Evolutionary conservation across 176 grass and related monocot genomes (phyloP), one percentile per base, ranked within the genome.

Genomic region (Stipa capillata): DNA sequence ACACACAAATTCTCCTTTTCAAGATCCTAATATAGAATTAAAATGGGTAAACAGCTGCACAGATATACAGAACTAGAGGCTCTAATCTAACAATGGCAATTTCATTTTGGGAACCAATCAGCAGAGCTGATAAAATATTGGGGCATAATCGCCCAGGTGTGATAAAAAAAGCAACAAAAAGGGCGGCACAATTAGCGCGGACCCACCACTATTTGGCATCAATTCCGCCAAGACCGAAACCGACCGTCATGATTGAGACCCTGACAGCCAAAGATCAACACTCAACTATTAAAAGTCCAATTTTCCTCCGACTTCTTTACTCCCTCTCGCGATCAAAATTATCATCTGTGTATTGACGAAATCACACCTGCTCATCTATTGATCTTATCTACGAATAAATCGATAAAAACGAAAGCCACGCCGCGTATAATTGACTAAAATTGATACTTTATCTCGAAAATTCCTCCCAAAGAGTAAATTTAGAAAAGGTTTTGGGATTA

Each of bases 201-300:
- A 76, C 82, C 82, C 82, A 89, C 87, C 82, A 85, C 77, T n/a
- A n/a, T n/a, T 61, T 84, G 62, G 77, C 69, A 89, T 76, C 82
- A 71, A 71, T 80, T 81, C 76, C 77, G 29, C 69, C 28, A 47
- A 42, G 76, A 76, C 62, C 11, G 29, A 85, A 63, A 89, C 87
- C 82, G 55, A 89, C 62, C 62, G 21, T n/a, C 61, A 69, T 76
- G 54, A 89, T 89, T 43, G 82, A 85, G 76, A 85, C 82, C 70
- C 42, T 62, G 61, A 35, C 44, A 45, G 1, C 70, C 20, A 41
- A 69, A 76, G n/a, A 58, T 82, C 75, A 59, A 73, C 65, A 68
- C 18, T 10, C n/a, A 37, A 59, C 17, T 29, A 70, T 45, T 21
- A 36, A 24, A 79, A 24, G 15, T 43, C 42, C 34, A 53, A 14